Evolutionary conservation across 1,139 yeast genomes (phyloP).

Genomic region (Debaryomyces robertsiae): DNA sequence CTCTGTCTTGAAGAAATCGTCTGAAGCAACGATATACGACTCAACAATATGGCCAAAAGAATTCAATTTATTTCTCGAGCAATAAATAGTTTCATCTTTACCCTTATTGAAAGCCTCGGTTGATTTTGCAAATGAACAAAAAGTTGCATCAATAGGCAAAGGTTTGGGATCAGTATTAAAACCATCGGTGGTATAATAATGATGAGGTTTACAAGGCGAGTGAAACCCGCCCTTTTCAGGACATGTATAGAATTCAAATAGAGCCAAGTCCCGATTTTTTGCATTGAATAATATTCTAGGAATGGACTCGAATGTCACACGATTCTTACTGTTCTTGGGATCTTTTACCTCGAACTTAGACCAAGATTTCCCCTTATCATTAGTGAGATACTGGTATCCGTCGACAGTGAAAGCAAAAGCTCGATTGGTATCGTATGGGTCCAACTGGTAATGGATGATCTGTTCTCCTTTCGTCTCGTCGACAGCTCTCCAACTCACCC

Average conservation of each 20-base stretch:
- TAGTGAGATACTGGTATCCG: conserved; percentile 51
- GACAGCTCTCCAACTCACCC: conserved; percentile 52
- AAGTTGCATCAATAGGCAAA: conserved; percentile 33
- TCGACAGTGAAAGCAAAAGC: conserved; percentile 54
- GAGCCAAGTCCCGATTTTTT: conserved; percentile 38
- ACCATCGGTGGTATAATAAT: conserved; percentile 56
- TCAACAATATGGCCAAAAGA: conserved; percentile 46
- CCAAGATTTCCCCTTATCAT: conserved; percentile 65
- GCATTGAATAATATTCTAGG: conserved; percentile 41
- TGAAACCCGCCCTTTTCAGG: conserved; percentile 23
- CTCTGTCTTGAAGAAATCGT: conserved; percentile 55
- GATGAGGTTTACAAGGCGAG: conserved; percentile 34
- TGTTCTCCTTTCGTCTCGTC: conserved; percentile 29
- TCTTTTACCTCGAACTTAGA: conserved; percentile 33
- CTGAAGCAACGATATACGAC: conserved; percentile 46
- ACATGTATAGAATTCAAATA: conserved; percentile 45
- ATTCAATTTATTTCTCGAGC: conserved; percentile 47
- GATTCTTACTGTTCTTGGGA: conserved; percentile 13
- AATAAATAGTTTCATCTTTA: conserved; percentile 49
- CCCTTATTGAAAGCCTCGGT: conserved; percentile 41
- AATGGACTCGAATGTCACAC: conserved; percentile 15
- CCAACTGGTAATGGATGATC: conserved; percentile 39
- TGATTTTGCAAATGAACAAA: conserved; percentile 58
- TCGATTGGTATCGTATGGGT: conserved; percentile 45
- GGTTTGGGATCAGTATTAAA: conserved; percentile 45